Conservation (phyloP, 225 moss, liverwort and hornwort genomes). For the Straminergon stramineum region DNA sequence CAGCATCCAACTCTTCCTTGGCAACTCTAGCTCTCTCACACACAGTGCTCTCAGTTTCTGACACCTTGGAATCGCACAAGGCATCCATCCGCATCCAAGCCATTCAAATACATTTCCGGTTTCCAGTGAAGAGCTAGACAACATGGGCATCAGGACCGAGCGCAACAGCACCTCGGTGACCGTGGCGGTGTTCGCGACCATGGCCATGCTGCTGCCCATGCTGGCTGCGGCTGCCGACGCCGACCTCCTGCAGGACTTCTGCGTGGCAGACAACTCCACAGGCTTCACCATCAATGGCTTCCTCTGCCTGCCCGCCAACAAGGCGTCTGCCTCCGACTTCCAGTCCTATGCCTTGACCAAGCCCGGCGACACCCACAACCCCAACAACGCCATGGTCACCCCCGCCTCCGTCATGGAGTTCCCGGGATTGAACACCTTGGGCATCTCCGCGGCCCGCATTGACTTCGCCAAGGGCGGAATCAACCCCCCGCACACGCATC, state of each 20-base stretch:
- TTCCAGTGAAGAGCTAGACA: background rate
- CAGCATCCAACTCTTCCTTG: background rate
- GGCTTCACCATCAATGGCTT: background rate
- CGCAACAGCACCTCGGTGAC: background rate
- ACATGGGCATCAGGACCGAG: background rate
- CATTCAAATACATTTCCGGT: background rate
- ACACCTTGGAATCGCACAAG: background rate
- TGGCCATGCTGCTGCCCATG: background rate
- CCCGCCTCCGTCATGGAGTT: background rate
- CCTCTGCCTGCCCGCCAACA: background rate
- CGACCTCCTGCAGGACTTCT: background rate
- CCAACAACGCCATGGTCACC: background rate
- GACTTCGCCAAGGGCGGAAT: background rate
- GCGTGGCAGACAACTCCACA: background rate
- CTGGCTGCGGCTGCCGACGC: background rate
- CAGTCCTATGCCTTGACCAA: background rate
- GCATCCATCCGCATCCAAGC: background rate
- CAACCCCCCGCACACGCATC: background rate
- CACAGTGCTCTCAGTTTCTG: background rate
- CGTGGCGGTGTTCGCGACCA: background rate
- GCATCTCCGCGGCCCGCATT: background rate
- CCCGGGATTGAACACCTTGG: background rate
- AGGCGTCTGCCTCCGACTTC: background rate
- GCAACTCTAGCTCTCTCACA: background rate
- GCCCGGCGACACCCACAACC: background rate